A percentile compares a stretch with the other conserved stretches of the same genome.
These are phyloP conservation scores for Nakaseomyces uthaithaninus DNA, from an alignment of 1,139 yeast genomes.

Conservation along the genomic window DNA sequence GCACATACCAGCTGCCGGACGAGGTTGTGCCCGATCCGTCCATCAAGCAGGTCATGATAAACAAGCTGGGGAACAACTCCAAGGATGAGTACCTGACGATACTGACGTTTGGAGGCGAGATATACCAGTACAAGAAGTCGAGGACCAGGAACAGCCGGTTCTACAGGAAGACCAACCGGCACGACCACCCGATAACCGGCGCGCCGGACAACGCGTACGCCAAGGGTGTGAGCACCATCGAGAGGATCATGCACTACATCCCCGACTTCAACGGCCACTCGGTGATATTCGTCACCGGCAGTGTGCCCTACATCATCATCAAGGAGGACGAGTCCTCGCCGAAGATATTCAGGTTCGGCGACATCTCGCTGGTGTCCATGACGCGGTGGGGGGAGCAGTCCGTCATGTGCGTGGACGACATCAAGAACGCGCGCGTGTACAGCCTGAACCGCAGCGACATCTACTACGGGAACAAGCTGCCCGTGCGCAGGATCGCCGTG, in stretches of 20 bases:
- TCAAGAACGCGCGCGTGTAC: slow-evolving; percentile 64
- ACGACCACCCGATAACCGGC: slow-evolving; percentile 48
- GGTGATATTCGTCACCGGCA: slow-evolving; percentile 67
- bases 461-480: slow-evolving; percentile 57
- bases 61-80: slow-evolving; percentile 53
- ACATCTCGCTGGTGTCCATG: slow-evolving; percentile 55
- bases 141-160: slow-evolving; percentile 39
- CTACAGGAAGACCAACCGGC: slow-evolving; percentile 41
- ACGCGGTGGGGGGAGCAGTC: slow-evolving; percentile 30
- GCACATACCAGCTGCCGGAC: slow-evolving; percentile 50
- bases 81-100: slow-evolving; percentile 53
- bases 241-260: slow-evolving; percentile 57
- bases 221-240: slow-evolving; percentile 53
- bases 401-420: slow-evolving; percentile 62
- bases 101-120: slow-evolving; percentile 73
- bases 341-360: slow-evolving; percentile 58
- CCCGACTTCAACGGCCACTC: slow-evolving; percentile 51
- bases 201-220: slow-evolving; percentile 73
- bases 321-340: slow-evolving; percentile 61
- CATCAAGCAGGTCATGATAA: slow-evolving; percentile 61
- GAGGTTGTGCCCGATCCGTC: slow-evolving; percentile 63
- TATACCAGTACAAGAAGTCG: slow-evolving; percentile 55
- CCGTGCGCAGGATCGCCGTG: slow-evolving; percentile 42
- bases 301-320: slow-evolving; percentile 58
- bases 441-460: slow-evolving; percentile 34